Evolutionary conservation across 2,329 filamentous ascomycete species (phyloP), one percentile per base, ranked within the genome.

Genomic region (Aspergillus tubingensis): DNA sequence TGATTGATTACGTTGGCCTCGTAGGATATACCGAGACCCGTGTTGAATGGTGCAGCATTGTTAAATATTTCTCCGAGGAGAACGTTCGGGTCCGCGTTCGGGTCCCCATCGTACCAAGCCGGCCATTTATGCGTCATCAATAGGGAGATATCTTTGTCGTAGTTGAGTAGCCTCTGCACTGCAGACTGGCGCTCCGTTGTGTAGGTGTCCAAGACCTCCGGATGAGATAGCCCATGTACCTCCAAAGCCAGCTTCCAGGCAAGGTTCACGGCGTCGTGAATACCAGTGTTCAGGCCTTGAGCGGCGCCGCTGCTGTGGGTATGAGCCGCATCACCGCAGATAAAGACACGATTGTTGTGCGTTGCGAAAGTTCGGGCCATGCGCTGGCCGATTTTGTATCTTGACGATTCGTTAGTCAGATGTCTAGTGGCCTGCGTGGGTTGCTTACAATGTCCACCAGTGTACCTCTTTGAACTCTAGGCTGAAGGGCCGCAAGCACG

Each of bases 281-380:
- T 61, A 3, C 59, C 59, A 6, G 55, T 61, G 44, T 61, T 61
- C 17, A 61, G 51, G 17, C 59, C 59, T 30, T 61, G 59, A 4
- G 59, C 59, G 6, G 59, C 59, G 3, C 59, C 59, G 8, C 41
- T 51, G 38, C 32, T 39, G 13, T 61, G 59, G 2, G 59, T 61
- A 50, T 61, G 59, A 23, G 41, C 43, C 17, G 59, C 55, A 21
- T 61, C 59, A 13, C 59, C 59, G 44, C 32, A 43, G 5, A 61
- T 43, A 4, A 58, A 50, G 38, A 61, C 32, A 1, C 55, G 51
- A 17, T 41, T 23, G 23, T 39, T 6, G 21, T 17, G 17, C 2
- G 55, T 44, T 19, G 51, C 23, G 10, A 56, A 56, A 13, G 5
- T 36, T n/a, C 27, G 36, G 3, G 59, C 59, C 13, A 58, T 44